These are phyloP conservation scores for Periconia digitata DNA, from an alignment of 2,329 filamentous ascomycete species.

Conservation along the genomic window DNA sequence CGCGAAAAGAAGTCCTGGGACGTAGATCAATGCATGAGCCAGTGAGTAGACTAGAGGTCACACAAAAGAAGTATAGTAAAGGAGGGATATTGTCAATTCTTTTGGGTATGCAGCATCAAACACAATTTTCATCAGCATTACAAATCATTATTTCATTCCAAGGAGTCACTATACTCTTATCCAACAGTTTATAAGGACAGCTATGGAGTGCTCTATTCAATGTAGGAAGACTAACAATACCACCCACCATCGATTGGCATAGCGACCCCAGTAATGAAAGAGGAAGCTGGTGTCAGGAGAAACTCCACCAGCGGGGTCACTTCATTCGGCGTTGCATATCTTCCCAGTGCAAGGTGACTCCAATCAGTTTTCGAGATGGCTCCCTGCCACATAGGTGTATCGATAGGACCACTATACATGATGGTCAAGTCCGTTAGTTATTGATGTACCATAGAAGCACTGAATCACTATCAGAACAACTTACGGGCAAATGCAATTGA, in stretches of 20 bases:
- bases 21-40: too few species aligned
- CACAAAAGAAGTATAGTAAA: too few species aligned
- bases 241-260: conserved; percentile 53
- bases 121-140: too few species aligned
- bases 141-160: too few species aligned
- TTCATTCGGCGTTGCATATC: conserved; percentile 35
- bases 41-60: too few species aligned
- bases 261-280: conserved; percentile 51
- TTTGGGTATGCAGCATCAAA: too few species aligned
- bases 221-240: conserved; percentile 23
- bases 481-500: conserved; percentile 41
- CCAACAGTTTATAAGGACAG: too few species aligned
- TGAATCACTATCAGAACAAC: conserved; percentile 12
- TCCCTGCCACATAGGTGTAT: conserved; percentile 39
- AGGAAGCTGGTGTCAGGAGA: conserved; percentile 49
- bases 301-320: conserved; percentile 52
- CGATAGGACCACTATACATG: conserved; percentile 26
- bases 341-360: conserved; percentile 24
- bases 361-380: conserved; percentile 17
- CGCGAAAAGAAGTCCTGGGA: too few species aligned
- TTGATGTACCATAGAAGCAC: not conserved
- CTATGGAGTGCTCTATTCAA: too few species aligned
- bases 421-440: not conserved
- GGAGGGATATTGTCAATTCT: too few species aligned
- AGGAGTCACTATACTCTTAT: too few species aligned